A percentile compares a stretch with the other conserved stretches of the same genome.
phyloP scores from a whole-genome alignment of 2,329 filamentous ascomycete genomes.

The Coniochaeta prunicola region DNA sequence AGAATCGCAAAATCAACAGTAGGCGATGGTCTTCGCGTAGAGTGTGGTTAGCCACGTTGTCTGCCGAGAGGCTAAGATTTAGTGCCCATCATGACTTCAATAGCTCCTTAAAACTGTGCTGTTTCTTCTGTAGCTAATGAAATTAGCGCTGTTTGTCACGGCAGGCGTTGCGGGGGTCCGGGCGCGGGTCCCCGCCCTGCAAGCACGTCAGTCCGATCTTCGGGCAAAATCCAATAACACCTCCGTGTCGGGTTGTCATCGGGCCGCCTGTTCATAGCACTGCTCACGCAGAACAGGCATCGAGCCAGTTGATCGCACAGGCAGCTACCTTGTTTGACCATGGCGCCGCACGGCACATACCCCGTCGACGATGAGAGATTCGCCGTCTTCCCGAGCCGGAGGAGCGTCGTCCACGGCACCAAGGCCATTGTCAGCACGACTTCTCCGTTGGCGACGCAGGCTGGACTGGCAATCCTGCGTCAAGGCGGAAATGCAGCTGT shows the following conservation, averaged over 20 bases:
- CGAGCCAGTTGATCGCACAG: not conserved
- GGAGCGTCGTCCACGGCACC: constrained; percentile 86
- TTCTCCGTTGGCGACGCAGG: constrained; percentile 79
- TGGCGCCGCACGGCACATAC: constrained; percentile 5
- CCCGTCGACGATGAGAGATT: constrained; percentile 10
- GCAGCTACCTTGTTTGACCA: not conserved
- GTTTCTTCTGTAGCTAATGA: too few relatives aligned
- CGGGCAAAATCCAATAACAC: not conserved
- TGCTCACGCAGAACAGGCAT: not conserved
- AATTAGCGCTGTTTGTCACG: too few relatives aligned
- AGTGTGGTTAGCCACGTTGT: not conserved
- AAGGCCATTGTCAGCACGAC: constrained; percentile 85
- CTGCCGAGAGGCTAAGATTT: not conserved
- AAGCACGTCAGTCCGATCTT: not conserved
- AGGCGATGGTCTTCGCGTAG: too few relatives aligned
- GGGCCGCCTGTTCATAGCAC: not conserved
- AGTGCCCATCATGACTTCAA: not conserved
- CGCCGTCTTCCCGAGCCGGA: constrained; percentile 51
- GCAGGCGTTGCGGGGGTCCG: not conserved
- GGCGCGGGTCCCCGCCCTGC: not conserved
- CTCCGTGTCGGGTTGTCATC: not conserved
- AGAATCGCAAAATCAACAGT: not conserved
- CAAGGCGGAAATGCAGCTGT: constrained; percentile 88
- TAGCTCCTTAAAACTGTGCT: too few relatives aligned
- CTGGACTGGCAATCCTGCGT: constrained; percentile 71